Percentiles rank a stretch among this genome's conserved stretches.
Conservation (phyloP, 257 asterid species). For the Nicotiana sylvestris region DNA sequence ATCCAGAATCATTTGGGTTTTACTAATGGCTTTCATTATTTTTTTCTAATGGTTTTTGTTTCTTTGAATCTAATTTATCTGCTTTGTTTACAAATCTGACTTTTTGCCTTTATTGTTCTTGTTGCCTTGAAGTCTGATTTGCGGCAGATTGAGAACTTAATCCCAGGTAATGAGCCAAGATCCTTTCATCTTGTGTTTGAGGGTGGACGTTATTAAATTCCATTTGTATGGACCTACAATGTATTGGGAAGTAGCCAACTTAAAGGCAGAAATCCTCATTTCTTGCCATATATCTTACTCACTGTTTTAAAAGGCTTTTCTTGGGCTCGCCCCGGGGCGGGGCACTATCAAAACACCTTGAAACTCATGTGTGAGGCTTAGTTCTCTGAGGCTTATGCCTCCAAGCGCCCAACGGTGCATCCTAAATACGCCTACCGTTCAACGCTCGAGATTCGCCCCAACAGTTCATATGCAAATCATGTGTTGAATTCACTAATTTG, state of each 20-base stretch:
- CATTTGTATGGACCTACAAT: conserved; percentile 2
- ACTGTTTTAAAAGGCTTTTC: too few species aligned
- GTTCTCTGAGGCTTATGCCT: too few species aligned
- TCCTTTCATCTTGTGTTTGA: not conserved
- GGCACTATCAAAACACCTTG: too few species aligned
- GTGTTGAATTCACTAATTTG: too few species aligned
- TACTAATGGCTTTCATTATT: not conserved
- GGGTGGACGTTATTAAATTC: not conserved
- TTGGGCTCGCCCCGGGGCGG: too few species aligned
- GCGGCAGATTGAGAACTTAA: conserved; percentile 50
- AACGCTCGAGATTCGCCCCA: too few species aligned
- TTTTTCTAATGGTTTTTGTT: not conserved
- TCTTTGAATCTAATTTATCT: conserved; percentile 7
- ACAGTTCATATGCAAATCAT: too few species aligned
- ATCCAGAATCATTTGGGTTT: not conserved
- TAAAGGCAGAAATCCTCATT: not conserved
- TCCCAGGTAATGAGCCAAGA: conserved; percentile 53
- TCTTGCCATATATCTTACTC: not conserved
- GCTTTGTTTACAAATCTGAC: conserved; percentile 8
- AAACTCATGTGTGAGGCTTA: too few species aligned
- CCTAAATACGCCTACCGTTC: too few species aligned
- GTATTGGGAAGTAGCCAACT: not conserved
- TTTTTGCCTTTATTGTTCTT: conserved; percentile 21
- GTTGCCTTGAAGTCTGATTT: conserved; percentile 65
- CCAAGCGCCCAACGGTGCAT: too few species aligned